phyloP scores from a whole-genome alignment of 2,329 filamentous ascomycete species.

The Microdochium bolleyi region DNA sequence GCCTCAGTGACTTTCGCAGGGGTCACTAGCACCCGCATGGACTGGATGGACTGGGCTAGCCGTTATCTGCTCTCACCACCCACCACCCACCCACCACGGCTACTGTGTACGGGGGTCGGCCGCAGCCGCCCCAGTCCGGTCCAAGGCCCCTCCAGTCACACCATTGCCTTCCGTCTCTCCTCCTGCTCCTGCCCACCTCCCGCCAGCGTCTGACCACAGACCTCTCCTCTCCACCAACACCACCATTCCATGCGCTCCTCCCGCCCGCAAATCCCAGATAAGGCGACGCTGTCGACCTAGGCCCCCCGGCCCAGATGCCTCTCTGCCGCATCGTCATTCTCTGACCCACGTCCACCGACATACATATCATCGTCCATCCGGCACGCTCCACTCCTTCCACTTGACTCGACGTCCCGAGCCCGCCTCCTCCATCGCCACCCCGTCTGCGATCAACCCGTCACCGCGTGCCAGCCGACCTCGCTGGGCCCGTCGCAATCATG shows the following conservation, averaged over 20 bases:
- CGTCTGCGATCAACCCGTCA: not conserved
- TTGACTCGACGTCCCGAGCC: not conserved
- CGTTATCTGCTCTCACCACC: too few species aligned
- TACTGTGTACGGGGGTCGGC: too few species aligned
- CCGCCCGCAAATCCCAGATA: not conserved
- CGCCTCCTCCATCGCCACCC: not conserved
- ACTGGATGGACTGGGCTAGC: too few species aligned
- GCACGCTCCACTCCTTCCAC: not conserved
- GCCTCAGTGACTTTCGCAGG: too few species aligned
- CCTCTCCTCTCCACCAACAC: not conserved
- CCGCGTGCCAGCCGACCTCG: not conserved
- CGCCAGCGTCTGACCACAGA: not conserved
- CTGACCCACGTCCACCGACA: not conserved
- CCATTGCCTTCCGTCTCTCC: not conserved
- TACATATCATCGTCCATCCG: not conserved
- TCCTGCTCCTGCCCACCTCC: not conserved
- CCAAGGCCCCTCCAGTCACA: not conserved
- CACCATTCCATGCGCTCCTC: not conserved
- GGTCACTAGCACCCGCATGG: too few species aligned
- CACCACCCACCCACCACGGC: too few species aligned
- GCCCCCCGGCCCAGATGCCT: not conserved
- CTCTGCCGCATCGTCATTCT: not conserved
- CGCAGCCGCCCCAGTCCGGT: not conserved
- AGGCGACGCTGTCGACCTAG: not conserved
- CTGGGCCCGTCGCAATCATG: not conserved